phyloP scores from a whole-genome alignment of 2,329 filamentous ascomycete species.

The Zelopaecilomyces penicillatus region DNA sequence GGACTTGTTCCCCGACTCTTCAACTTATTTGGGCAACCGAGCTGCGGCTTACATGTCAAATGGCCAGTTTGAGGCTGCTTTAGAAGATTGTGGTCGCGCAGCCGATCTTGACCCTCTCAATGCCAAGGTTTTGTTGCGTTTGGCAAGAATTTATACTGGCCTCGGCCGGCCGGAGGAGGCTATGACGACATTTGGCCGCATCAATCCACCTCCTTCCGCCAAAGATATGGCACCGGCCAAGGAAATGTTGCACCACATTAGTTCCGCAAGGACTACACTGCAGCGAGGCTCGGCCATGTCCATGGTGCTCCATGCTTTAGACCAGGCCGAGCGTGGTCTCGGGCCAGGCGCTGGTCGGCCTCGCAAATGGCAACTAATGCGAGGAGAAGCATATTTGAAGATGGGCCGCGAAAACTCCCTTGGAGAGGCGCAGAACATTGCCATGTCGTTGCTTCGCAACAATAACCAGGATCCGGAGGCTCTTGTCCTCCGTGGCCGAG shows the following conservation, averaged over 20 bases:
- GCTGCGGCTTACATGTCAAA: slow-evolving; percentile 91
- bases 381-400: slow-evolving; percentile 83
- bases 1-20: slow-evolving; percentile 73
- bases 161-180: slow-evolving; percentile 83
- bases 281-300: slow-evolving; percentile 70
- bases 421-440: slow-evolving; percentile 86
- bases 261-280: slow-evolving; percentile 70
- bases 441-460: slow-evolving; percentile 73
- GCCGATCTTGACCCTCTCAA: slow-evolving; percentile 79
- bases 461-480: slow-evolving; percentile 94
- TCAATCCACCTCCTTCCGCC: slow-evolving; percentile 69
- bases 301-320: slow-evolving; percentile 85
- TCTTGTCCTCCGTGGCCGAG: slow-evolving; percentile 77
- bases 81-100: slow-evolving; percentile 79
- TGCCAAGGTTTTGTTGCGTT: slow-evolving; percentile 75
- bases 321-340: slow-evolving; percentile 77
- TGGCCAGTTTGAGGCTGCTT: slow-evolving; percentile 65
- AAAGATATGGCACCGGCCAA: slow-evolving; percentile 80
- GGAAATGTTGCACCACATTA: slow-evolving; percentile 76
- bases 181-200: slow-evolving; percentile 69
- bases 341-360: slow-evolving; percentile 70
- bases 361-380: slow-evolving; percentile 88
- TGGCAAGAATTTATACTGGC: slow-evolving; percentile 83
- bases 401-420: slow-evolving; percentile 85
- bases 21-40: slow-evolving; percentile 90